phyloP scores from a whole-genome alignment of 2,329 filamentous ascomycete species.

The Geoglossum cookeanum region DNA sequence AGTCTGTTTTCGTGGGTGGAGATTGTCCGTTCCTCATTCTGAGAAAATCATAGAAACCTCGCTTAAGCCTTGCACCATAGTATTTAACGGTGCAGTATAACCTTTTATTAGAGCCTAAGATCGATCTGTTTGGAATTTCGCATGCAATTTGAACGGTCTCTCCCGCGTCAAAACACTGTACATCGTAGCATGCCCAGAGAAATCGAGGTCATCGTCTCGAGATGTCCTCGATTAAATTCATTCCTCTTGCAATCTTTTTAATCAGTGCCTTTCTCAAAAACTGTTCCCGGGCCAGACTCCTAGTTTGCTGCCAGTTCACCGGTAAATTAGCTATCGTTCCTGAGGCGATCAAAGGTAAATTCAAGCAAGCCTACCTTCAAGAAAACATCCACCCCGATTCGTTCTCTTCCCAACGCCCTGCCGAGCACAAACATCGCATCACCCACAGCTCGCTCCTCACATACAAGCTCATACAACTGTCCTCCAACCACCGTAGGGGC shows the following conservation, averaged over 20 bases:
- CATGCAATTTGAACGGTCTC: no score
- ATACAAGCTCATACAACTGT: slow-evolving; percentile 75
- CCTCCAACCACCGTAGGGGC: slow-evolving; percentile 83
- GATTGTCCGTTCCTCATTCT: background rate
- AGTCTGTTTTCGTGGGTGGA: no score
- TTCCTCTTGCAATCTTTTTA: slow-evolving; percentile 56
- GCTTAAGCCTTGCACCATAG: no score
- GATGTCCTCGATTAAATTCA: slow-evolving; percentile 37
- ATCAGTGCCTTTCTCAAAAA: slow-evolving; percentile 69
- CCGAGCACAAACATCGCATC: slow-evolving; percentile 75
- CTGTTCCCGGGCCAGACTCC: slow-evolving; percentile 57
- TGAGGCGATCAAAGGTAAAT: background rate
- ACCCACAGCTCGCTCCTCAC: slow-evolving; percentile 70
- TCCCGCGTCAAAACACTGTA: no score
- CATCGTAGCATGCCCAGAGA: background rate
- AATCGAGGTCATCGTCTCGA: background rate
- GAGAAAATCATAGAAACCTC: background rate
- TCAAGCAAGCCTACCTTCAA: slow-evolving; percentile 36
- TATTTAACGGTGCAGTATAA: no score
- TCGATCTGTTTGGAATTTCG: no score
- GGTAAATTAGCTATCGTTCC: background rate
- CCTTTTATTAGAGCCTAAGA: no score
- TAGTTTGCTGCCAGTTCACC: slow-evolving; percentile 29
- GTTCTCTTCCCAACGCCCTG: slow-evolving; percentile 51
- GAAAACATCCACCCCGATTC: slow-evolving; percentile 53